Evolutionary conservation across 768 basidiomycete species (phyloP), one percentile per base, ranked within the genome.

Genomic region (Suillus spraguei): DNA sequence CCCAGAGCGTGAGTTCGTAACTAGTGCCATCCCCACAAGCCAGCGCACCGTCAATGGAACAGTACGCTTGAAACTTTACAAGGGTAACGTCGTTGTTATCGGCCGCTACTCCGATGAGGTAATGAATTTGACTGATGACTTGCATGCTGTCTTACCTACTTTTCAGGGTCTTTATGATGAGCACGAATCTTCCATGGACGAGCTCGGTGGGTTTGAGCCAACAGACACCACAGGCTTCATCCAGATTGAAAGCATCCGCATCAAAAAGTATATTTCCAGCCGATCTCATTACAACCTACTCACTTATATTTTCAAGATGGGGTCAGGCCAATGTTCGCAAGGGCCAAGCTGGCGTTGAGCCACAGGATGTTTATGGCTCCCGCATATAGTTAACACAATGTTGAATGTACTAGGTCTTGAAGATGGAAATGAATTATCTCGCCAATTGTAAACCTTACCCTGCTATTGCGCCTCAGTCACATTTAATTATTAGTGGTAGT

Each of bases 151-250:
- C 55, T 60, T 35, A 56, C 4, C n/a, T 11, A 17, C 5, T 20
- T 8, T 35, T 2, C 65, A 93, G 90, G 93, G 94, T 73, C 84
- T 99, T 32, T 99, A 99, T 75, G 97, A 99, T 72, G 95, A 93
- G 71, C 89, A 89, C 38, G 85, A 97, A 78, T 94, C 94, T 11
- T 97, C 95, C 61, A 99, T 99, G 97, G 97, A 99, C 76, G 95
- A 97, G 80, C 88, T 98, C 63, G 97, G 97, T 65, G 97, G 96
- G 49, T 99, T 99, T 78, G 94, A 97, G 79, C 96, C 96, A 24
- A 93, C 91, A 38, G 95, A 97, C 72, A 97, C 95, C 11, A 53
- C 52, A 53, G 52, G 52, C 3, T 99, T 99, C 84, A 98, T 99
- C 78, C 89, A 91, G 72, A 98, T 99, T 67, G 94, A 97, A 76